Evolutionary conservation across 2,329 filamentous ascomycete genomes (phyloP).

Genomic region (Orbilia javanica): DNA sequence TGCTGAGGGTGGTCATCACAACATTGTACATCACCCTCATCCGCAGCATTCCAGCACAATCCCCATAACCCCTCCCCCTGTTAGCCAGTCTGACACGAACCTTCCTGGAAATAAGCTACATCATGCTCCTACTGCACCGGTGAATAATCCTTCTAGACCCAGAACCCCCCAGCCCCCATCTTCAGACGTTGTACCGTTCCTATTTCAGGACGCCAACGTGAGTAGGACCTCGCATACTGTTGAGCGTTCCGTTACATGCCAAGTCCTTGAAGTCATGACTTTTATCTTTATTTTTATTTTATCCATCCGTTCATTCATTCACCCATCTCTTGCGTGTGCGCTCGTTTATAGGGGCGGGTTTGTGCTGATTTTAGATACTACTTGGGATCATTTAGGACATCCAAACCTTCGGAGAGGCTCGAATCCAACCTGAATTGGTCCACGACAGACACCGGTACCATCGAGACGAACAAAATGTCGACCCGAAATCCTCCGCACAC

Average conservation of each 20-base stretch:
- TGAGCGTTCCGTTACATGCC: constrained; percentile 21
- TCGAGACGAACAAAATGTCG: constrained; percentile 66
- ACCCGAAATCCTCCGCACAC: constrained; percentile 72
- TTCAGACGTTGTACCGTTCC: constrained; percentile 96
- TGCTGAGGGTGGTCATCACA: constrained; percentile 77
- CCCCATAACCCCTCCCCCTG: constrained; percentile 72
- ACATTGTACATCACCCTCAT: constrained; percentile 73
- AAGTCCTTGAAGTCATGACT: constrained; percentile 5
- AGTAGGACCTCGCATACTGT: constrained; percentile 64
- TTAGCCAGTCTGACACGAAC: constrained; percentile 64
- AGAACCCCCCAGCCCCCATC: constrained; percentile 82
- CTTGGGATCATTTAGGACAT: constrained; percentile 74
- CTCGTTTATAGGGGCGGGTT: not conserved
- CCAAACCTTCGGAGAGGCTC: constrained; percentile 80
- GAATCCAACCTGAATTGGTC: constrained; percentile 77
- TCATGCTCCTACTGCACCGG: constrained; percentile 74
- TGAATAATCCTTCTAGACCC: constrained; percentile 75
- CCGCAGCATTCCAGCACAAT: constrained; percentile 83
- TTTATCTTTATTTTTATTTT: constrained; percentile 8
- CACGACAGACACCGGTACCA: constrained; percentile 78
- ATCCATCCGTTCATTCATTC: no score
- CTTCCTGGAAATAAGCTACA: constrained; percentile 42
- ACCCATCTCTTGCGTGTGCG: not conserved
- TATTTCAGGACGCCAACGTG: constrained; percentile 88
- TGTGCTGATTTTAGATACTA: constrained; percentile 17